Conservation (phyloP, 768 basidiomycete genomes). For the Crassisporium funariophilum region DNA sequence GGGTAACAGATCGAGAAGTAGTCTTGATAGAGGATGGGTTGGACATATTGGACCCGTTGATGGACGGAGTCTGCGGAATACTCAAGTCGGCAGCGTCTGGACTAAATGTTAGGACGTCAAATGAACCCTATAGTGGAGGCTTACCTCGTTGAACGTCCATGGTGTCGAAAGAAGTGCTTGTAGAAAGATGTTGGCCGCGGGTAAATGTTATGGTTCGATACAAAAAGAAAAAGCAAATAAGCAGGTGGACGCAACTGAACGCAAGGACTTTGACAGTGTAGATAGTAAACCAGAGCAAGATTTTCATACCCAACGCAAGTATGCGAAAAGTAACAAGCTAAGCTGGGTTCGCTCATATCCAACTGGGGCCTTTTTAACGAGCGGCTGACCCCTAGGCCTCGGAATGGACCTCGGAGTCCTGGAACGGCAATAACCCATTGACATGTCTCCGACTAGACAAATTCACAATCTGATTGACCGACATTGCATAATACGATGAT, state of each 20-base stretch:
- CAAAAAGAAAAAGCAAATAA: neutral
- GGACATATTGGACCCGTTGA: neutral
- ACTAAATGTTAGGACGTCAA: neutral
- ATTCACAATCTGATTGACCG: too few species aligned
- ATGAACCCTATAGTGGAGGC: too few species aligned
- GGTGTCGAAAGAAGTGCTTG: neutral
- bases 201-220: neutral
- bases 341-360: too few species aligned
- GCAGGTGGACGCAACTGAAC: neutral
- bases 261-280: neutral
- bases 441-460: too few species aligned
- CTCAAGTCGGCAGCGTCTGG: neutral
- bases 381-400: too few species aligned
- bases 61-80: neutral
- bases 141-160: neutral
- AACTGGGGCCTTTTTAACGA: too few species aligned
- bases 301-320: too few species aligned
- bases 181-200: neutral
- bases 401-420: too few species aligned
- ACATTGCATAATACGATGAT: too few species aligned
- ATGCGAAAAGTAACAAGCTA: too few species aligned
- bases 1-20: neutral
- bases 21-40: neutral
- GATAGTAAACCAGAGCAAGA: neutral
- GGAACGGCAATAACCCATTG: too few species aligned